phyloP scores from a whole-genome alignment of 225 moss, liverwort and hornwort genomes.

The Pseudoscleropodium purum region DNA sequence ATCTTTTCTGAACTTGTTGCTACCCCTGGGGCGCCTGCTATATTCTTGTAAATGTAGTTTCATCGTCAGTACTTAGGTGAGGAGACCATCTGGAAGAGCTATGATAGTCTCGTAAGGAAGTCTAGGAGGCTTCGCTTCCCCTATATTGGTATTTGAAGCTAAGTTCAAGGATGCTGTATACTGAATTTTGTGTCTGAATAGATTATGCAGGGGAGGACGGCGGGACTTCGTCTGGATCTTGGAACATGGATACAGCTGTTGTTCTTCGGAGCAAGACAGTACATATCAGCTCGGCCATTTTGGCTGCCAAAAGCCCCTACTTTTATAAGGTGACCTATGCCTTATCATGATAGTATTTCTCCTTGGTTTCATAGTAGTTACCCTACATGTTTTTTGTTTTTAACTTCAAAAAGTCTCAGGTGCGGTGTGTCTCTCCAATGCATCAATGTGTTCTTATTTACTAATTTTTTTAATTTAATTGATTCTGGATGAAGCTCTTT shows the following conservation, averaged over 20 bases:
- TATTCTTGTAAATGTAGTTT: not conserved
- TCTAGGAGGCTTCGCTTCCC: not conserved
- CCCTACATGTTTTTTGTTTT: not conserved
- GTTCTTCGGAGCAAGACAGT: conserved; percentile 68
- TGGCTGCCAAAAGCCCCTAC: conserved; percentile 97
- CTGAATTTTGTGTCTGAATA: conserved; percentile 1
- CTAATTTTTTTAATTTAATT: not conserved
- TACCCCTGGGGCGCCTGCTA: not conserved
- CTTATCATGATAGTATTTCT: not conserved
- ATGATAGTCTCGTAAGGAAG: not conserved
- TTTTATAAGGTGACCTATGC: conserved; percentile 71
- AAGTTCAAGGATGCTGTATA: not conserved
- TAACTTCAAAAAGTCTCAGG: not conserved
- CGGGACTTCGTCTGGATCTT: conserved; percentile 36
- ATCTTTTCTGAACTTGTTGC: not conserved
- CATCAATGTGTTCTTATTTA: not conserved
- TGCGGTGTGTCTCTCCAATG: not conserved
- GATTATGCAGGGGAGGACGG: conserved; percentile 69
- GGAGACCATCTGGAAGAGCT: not conserved
- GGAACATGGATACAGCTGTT: conserved; percentile 61
- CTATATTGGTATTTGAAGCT: not conserved
- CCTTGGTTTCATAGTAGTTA: not conserved
- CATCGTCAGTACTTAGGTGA: not conserved
- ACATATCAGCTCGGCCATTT: conserved; percentile 94
- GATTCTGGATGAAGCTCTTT: conserved; percentile 60